Evolutionary conservation across 805 yeast species (phyloP).

Genomic region (Ogataea corticis): DNA sequence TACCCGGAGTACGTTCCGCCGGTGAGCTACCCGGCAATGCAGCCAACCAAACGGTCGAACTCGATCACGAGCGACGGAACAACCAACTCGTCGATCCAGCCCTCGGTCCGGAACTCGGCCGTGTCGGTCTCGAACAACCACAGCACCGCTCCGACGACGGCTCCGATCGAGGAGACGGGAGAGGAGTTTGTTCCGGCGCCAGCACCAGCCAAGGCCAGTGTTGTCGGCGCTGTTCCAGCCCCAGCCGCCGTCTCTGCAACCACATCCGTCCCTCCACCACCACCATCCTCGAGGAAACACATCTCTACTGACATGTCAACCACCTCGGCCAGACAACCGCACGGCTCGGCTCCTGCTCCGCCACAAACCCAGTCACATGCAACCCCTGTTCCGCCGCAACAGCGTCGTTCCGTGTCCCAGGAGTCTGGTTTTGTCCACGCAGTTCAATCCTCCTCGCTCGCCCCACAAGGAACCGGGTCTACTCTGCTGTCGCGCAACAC

Average conservation of each 20-base stretch:
- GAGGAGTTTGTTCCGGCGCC: slow-evolving; percentile 1
- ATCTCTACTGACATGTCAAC: slow-evolving; percentile 18
- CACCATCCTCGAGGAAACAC: slow-evolving; percentile 36
- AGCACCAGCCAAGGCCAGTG: background rate
- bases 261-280: slow-evolving; percentile 33
- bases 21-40: slow-evolving; percentile 29
- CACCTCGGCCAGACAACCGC: slow-evolving; percentile 22
- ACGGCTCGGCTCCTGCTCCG: slow-evolving; percentile 34
- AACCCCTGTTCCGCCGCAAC: slow-evolving; percentile 35
- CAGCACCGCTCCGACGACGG: slow-evolving; percentile 20
- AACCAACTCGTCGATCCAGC: slow-evolving; percentile 22
- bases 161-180: slow-evolving; percentile 15
- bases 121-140: slow-evolving; percentile 10
- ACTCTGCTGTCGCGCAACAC: slow-evolving; percentile 35
- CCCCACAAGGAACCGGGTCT: slow-evolving; percentile 47
- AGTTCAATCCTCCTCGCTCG: slow-evolving; percentile 26
- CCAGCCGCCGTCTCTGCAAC: slow-evolving; percentile 18
- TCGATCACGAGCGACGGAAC: slow-evolving; percentile 25
- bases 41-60: slow-evolving; percentile 32
- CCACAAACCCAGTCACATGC: slow-evolving; percentile 25
- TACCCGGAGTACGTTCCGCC: too few relatives aligned
- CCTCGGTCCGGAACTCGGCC: slow-evolving; percentile 22
- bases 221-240: slow-evolving; percentile 4
- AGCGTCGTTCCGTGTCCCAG: slow-evolving; percentile 28
- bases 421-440: slow-evolving; percentile 11